Evolutionary conservation across 352 stramenopile genomes (phyloP).

Genomic region (Phytophthora constricta): DNA sequence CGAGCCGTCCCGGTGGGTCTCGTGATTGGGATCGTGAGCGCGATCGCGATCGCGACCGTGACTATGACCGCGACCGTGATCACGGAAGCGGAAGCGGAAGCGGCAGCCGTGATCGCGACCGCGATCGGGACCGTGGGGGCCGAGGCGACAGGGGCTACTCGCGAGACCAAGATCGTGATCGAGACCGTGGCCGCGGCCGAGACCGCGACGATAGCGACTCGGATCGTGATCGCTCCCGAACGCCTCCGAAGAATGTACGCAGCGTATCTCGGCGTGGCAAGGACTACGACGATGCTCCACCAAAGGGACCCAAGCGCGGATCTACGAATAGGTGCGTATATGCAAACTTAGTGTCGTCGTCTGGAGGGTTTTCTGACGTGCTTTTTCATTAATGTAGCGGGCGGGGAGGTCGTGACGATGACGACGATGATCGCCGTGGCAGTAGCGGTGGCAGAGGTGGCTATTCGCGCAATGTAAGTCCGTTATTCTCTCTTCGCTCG

Average conservation of each 20-base stretch:
- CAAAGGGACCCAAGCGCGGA: constrained; percentile 46
- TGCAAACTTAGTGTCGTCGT: neutral
- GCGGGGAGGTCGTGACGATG: constrained; percentile 54
- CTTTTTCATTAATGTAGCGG: constrained; percentile 24
- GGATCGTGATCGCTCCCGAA: constrained; percentile 39
- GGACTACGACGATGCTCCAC: constrained; percentile 44
- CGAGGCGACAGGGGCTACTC: constrained; percentile 44
- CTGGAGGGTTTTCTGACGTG: neutral
- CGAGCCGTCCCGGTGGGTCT: constrained; percentile 34
- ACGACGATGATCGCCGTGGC: constrained; percentile 56
- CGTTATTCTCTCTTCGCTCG: neutral
- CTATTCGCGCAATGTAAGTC: constrained; percentile 51
- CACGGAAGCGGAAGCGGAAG: constrained; percentile 44
- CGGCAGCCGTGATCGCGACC: constrained; percentile 32
- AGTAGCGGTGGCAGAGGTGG: constrained; percentile 21
- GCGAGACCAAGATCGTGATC: constrained; percentile 40
- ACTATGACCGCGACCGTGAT: constrained; percentile 38
- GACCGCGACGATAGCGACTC: constrained; percentile 33
- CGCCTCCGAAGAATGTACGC: constrained; percentile 27
- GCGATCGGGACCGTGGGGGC: constrained; percentile 40
- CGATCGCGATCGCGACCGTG: constrained; percentile 36
- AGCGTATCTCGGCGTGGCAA: constrained; percentile 37
- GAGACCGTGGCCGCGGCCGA: constrained; percentile 32
- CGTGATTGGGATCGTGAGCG: constrained; percentile 44
- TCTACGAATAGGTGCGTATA: constrained; percentile 8